Evolutionary conservation across 192 early-diverging fungal genomes (phyloP).

Genomic region (Powellomyces hirtus): DNA sequence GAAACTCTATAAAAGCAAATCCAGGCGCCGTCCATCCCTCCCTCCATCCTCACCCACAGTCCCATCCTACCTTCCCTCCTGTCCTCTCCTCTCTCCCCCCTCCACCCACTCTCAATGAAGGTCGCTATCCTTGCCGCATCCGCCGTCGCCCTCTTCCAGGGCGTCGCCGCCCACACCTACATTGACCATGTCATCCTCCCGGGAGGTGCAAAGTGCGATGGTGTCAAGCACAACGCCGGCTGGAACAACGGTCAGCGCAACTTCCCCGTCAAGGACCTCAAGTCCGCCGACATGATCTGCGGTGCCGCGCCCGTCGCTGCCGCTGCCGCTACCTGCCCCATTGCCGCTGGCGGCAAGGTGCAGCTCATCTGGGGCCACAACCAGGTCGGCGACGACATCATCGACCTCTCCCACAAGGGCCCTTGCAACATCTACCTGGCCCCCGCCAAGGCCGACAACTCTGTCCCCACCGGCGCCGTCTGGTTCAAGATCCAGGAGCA

Average conservation of each 20-base stretch:
- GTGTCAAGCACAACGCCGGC: background rate
- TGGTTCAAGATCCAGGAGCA: constrained; percentile 39
- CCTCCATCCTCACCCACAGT: too few relatives aligned
- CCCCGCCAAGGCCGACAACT: constrained; percentile 1
- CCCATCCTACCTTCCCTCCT: background rate
- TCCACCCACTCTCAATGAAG: background rate
- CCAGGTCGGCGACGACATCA: background rate
- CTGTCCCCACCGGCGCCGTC: background rate
- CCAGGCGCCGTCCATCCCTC: too few relatives aligned
- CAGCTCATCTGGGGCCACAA: constrained; percentile 3
- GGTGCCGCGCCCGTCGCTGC: background rate
- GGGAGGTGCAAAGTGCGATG: background rate
- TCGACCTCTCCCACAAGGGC: constrained; percentile 21
- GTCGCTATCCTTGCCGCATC: background rate
- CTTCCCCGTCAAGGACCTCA: constrained; percentile 14
- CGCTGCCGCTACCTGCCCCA: background rate
- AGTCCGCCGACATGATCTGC: constrained; percentile 8
- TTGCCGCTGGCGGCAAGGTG: constrained; percentile 9
- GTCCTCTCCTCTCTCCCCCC: background rate
- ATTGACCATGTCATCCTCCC: background rate
- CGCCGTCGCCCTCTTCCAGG: background rate
- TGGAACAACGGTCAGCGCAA: constrained; percentile 8
- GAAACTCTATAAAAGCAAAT: too few relatives aligned
- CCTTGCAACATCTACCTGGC: constrained; percentile 25
- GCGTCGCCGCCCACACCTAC: constrained; percentile 11